Evolutionary conservation across 2,329 filamentous ascomycete genomes (phyloP).

Genomic region (Myriosclerotinia duriaeana): DNA sequence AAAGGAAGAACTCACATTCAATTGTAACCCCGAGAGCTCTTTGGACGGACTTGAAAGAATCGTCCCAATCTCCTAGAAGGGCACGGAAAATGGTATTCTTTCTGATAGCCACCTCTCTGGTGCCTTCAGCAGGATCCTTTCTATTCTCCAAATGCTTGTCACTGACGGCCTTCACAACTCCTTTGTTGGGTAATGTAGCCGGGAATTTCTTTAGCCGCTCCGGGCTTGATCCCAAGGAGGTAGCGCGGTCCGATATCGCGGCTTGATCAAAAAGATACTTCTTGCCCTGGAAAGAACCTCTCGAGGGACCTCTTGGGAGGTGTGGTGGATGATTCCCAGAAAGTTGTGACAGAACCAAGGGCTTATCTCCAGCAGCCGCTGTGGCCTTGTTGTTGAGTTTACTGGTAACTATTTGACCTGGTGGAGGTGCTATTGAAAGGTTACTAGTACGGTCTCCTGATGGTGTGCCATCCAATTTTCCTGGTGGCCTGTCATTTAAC

Average conservation of each 20-base stretch:
- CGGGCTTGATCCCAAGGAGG: background rate
- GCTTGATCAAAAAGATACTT: background rate
- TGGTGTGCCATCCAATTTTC: background rate
- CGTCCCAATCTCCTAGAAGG: conserved; percentile 4
- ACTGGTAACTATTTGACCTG: background rate
- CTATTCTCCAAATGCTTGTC: background rate
- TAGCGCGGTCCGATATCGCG: too few relatives aligned
- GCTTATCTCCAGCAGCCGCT: background rate
- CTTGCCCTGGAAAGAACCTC: background rate
- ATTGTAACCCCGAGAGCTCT: conserved; percentile 16
- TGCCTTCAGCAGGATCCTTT: background rate
- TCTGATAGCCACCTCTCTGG: conserved; percentile 7
- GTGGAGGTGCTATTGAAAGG: conserved; percentile 2
- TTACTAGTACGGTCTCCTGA: background rate
- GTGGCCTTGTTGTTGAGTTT: background rate
- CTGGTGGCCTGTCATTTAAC: conserved; percentile 1
- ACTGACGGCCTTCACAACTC: background rate
- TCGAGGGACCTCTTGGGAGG: background rate
- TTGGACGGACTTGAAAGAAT: background rate
- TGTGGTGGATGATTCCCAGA: background rate
- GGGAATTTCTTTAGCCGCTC: background rate
- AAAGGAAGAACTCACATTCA: background rate
- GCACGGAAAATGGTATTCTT: conserved; percentile 9
- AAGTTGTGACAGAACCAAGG: background rate
- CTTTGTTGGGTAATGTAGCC: background rate